Base-by-base conservation (phyloP, 1,284 basidiomycete genomes). In the Fomitopsis betulina region DNA sequence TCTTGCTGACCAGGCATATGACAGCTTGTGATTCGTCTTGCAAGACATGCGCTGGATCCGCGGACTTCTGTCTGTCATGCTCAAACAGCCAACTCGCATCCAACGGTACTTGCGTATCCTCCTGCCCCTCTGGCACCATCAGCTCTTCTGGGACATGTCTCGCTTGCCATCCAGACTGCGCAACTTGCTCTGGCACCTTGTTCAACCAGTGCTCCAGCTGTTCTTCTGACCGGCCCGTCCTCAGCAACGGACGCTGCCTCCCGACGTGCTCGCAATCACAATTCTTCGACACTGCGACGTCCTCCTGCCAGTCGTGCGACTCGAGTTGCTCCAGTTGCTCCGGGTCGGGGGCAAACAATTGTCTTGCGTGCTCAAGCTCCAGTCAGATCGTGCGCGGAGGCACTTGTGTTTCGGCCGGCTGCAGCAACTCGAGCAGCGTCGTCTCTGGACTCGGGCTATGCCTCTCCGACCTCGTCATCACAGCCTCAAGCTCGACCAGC, bases 121-220 rank as follows among this genome's bases (percentile, higher is more conserved):
- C 84, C 5, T 94, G 91, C 68, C 89, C 92, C 0, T 78, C 84
- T 23, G 83, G 81, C 61, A 82, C 85, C 3, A 89, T 92, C 74
- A 74, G 78, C 53, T 81, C 87, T 15, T 79, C 83, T 19, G 82
- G 82, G 45, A 71, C 81, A 21, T 94, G 91, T 71, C 66, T 85
- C 54, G 63, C 82, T 3, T 94, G 92, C 71, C 91, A 94, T 59
- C 83, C 90, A 0, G 92, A 94, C 68, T 94, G 91, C 66, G 82
- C 81, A 6, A 84, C 86, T 5, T 94, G 92, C 72, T 81, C 85
- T 23, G 87, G 87, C 32, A 69, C 79, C 35, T 78, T 82, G 1
- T 91, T 92, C 75, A 85, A 82, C 67, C 87, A 93, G 68, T 94
- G 92, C 72, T 79, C 82, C 3, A 80, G 83, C 52, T 94, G 91